Percentiles rank a stretch among this genome's conserved stretches.
Conservation (phyloP, 805 yeast species). For the Hanseniaspora singularis region DNA sequence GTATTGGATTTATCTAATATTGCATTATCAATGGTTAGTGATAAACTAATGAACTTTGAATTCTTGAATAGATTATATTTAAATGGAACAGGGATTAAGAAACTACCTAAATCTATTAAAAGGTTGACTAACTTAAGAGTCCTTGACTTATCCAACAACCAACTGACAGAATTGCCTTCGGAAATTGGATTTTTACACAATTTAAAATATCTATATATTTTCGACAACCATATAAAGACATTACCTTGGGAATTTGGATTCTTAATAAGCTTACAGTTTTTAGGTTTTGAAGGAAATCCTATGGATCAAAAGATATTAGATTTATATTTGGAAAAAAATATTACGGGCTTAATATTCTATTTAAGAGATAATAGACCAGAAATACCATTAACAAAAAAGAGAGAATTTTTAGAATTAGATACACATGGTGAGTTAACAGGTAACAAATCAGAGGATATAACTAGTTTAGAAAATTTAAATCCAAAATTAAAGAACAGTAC, state of each 20-base stretch:
- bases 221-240: constrained; percentile 68
- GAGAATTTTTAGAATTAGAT: constrained; percentile 73
- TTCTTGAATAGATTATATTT: constrained; percentile 79
- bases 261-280: constrained; percentile 66
- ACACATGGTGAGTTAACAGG: constrained; percentile 54
- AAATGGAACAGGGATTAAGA: constrained; percentile 67
- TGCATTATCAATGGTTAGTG: constrained; percentile 57
- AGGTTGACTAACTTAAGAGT: constrained; percentile 63
- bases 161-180: constrained; percentile 57
- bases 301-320: constrained; percentile 53
- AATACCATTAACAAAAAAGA: constrained; percentile 50
- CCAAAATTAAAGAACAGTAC: constrained; percentile 28
- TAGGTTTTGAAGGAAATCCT: constrained; percentile 92
- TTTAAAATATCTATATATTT: constrained; percentile 68
- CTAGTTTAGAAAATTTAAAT: constrained; percentile 24
- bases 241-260: constrained; percentile 81
- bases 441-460: constrained; percentile 23
- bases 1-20: constrained; percentile 88
- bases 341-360: constrained; percentile 66
- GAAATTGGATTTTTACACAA: constrained; percentile 77
- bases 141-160: constrained; percentile 73
- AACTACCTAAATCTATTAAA: constrained; percentile 56
- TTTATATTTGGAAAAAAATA: constrained; percentile 67
- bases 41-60: constrained; percentile 63
- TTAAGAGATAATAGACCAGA: constrained; percentile 74